Conservation (phyloP, 345 rosid species). For the Erucastrum elatum region DNA sequence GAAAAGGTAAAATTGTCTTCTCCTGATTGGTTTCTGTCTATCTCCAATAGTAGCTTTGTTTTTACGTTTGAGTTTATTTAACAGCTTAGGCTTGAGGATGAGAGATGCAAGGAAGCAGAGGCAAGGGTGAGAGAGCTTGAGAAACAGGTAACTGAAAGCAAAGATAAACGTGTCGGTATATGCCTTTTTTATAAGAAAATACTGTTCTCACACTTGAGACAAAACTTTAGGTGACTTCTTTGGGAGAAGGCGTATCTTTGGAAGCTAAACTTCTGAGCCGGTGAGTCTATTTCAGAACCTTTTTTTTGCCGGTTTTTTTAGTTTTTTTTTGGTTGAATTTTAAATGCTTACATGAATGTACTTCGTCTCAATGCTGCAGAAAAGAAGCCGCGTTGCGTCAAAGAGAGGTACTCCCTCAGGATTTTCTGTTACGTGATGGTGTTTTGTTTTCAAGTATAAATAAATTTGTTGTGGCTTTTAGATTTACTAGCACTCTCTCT, state of each 20-base stretch:
- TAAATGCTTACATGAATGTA: conserved; percentile 19
- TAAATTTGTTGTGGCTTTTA: conserved; percentile 8
- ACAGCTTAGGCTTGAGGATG: conserved; percentile 94
- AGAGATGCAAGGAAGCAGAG: conserved; percentile 80
- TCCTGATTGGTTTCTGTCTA: background rate
- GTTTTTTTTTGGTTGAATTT: background rate
- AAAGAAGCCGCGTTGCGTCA: conserved; percentile 96
- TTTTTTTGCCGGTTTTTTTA: background rate
- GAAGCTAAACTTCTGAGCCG: conserved; percentile 95
- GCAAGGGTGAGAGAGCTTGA: conserved; percentile 95
- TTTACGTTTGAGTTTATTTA: conserved; percentile 22
- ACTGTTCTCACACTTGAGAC: conserved; percentile 18
- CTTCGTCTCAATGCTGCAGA: conserved; percentile 48
- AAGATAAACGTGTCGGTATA: background rate
- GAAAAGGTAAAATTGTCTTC: conserved; percentile 52
- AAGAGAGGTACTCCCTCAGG: conserved; percentile 71
- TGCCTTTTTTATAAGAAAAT: background rate
- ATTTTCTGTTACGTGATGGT: background rate
- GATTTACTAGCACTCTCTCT: conserved; percentile 20
- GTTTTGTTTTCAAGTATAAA: conserved; percentile 7
- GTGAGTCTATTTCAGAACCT: conserved; percentile 39
- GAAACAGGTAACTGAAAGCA: conserved; percentile 64
- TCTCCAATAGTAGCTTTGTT: background rate
- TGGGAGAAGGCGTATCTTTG: conserved; percentile 95
- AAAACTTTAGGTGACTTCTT: conserved; percentile 68